A percentile compares a stretch with the other conserved stretches of the same genome.
These are phyloP conservation scores for Cenchrus fungigraminus DNA, from an alignment of 176 grass and related monocot species.

Conservation along the genomic window DNA sequence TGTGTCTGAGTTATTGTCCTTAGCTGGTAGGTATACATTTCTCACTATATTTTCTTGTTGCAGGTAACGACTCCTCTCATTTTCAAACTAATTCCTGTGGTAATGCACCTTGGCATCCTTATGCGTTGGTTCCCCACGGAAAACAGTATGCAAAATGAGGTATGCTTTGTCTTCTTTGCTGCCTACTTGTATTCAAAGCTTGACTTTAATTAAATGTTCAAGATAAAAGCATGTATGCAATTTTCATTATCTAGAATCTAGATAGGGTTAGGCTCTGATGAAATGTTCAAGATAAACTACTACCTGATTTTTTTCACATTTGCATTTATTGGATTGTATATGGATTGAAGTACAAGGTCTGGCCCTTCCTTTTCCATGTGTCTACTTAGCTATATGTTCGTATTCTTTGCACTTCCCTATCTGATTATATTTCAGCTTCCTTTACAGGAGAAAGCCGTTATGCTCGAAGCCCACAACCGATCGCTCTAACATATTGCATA, in stretches of 20 bases:
- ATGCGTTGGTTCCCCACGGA: conserved; percentile 93
- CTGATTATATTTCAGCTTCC: conserved; percentile 50
- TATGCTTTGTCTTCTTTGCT: conserved; percentile 42
- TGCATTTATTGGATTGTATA: neutral
- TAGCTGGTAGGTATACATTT: conserved; percentile 28
- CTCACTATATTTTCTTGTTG: conserved; percentile 34
- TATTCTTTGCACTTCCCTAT: conserved; percentile 28
- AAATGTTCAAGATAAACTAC: neutral
- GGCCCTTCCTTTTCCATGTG: neutral
- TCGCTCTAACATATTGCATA: conserved; percentile 51
- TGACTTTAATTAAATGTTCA: neutral
- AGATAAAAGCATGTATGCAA: conserved; percentile 4
- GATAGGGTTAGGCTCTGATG: neutral
- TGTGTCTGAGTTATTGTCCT: conserved; percentile 30
- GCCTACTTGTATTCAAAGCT: conserved; percentile 5
- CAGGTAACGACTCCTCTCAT: conserved; percentile 98
- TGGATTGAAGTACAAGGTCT: neutral
- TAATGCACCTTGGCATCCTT: conserved; percentile 94
- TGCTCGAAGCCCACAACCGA: conserved; percentile 76
- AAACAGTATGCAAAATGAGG: conserved; percentile 81
- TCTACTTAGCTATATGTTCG: neutral
- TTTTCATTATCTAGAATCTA: conserved; percentile 19
- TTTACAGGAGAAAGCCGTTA: conserved; percentile 78
- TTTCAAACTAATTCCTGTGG: conserved; percentile 98
- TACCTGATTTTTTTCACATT: neutral